Conservation (phyloP, 2,329 filamentous ascomycete genomes). For the Sporothrix curviconia region DNA sequence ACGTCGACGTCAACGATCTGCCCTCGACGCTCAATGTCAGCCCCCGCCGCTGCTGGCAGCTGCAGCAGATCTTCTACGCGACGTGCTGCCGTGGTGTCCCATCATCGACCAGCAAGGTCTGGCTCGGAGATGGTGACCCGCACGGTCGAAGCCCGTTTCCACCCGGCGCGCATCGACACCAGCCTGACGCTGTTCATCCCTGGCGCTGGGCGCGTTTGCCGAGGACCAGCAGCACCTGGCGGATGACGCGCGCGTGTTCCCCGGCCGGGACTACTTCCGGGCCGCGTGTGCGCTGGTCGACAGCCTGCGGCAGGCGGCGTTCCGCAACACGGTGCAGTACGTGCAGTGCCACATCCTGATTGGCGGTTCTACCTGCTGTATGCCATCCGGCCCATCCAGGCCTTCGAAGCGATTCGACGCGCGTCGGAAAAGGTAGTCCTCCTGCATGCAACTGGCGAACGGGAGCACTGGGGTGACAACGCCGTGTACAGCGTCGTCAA, state of each 20-base stretch:
- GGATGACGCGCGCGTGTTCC: not conserved
- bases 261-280: not conserved
- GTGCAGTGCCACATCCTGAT: not conserved
- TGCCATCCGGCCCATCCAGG: not conserved
- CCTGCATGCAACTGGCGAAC: not conserved
- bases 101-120: slow-evolving; percentile 19
- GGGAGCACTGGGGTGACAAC: too few species aligned
- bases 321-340: not conserved
- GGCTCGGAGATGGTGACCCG: slow-evolving; percentile 12
- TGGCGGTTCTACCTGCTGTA: not conserved
- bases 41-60: slow-evolving; percentile 12
- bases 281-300: not conserved
- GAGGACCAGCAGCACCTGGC: not conserved
- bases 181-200: slow-evolving; percentile 15
- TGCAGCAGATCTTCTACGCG: slow-evolving; percentile 17
- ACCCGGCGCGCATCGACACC: slow-evolving; percentile 5
- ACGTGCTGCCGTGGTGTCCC: slow-evolving; percentile 21
- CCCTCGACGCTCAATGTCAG: not conserved
- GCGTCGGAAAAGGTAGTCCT: not conserved
- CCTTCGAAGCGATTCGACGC: not conserved
- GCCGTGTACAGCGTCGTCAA: too few species aligned
- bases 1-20: not conserved
- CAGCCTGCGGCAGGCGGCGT: not conserved
- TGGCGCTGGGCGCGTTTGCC: slow-evolving; percentile 5
- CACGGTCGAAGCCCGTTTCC: not conserved